Base-by-base conservation (phyloP, 345 rosid species). In the Linum trigynum region DNA sequence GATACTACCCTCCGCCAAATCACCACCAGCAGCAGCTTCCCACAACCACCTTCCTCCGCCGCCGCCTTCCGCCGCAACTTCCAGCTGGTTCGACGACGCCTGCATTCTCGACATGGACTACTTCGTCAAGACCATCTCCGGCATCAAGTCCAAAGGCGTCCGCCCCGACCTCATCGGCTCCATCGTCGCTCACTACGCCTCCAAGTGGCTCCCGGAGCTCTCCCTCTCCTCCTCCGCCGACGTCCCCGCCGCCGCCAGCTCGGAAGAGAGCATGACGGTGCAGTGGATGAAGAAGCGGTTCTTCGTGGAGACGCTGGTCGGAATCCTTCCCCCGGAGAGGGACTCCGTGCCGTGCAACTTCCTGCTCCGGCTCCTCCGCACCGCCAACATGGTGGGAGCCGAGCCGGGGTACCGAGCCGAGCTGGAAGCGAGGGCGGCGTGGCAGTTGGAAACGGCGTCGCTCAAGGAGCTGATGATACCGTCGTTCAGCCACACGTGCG, bases 391-490 rank as follows among this genome's bases (percentile, higher is more conserved):
- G 90, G 90, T 92, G 1, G 81, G 83, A 0, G 91, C 73, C 4
- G 96, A 86, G 63, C 68, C 80, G 1, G 32, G 51, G 3, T 88
- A 81, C 74, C 78, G 74, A 55, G 74, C 65, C 0, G 97, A 92
- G 86, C 82, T 92, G 0, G 98, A 92, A 78, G 79, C 65, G 65
- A 76, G 87, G 78, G 73, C 86, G 38, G 79, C 96, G 4, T 82
- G 87, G 97, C 96, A 88, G 67, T 84, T 92, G 0, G 98, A 92
- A 65, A 87, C 83, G 65, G 96, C 98, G 57, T 86, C 96, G 0
- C 65, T 92, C 50, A 88, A 85, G 68, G 98, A 92, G 77, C 45
- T 92, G 7, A 75, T 92, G 98, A 86, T 92, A 69, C 98, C 98
- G 0, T 90, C 96, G 6, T 92, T 92, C 5, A 90, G 96, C 70